phyloP scores from a whole-genome alignment of 2,329 filamentous ascomycete genomes.

The Phoma sp. region DNA sequence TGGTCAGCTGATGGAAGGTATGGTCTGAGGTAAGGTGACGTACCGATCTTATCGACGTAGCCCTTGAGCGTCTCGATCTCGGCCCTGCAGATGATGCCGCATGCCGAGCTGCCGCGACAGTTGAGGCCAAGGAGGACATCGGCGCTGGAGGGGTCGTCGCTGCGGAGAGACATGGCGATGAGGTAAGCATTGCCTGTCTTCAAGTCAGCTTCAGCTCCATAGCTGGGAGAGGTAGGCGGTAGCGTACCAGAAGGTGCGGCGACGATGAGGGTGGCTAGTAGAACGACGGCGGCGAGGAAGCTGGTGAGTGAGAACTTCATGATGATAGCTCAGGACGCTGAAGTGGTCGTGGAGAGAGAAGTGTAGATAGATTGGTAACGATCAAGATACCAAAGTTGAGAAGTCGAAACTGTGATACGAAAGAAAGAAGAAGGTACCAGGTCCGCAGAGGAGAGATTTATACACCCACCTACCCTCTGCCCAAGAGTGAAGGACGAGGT shows the following conservation, averaged over 20 bases:
- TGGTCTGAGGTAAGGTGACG: neutral
- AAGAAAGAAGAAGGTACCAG: too few relatives aligned
- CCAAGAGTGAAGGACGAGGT: too few relatives aligned
- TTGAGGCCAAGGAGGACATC: neutral
- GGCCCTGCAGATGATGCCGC: neutral
- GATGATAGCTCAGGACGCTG: neutral
- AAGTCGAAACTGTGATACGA: too few relatives aligned
- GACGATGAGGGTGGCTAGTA: neutral
- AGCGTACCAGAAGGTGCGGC: neutral
- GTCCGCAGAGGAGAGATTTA: too few relatives aligned
- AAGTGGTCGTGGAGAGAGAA: neutral
- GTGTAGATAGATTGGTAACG: neutral
- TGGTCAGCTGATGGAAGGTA: neutral
- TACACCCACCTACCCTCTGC: too few relatives aligned
- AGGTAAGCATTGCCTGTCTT: neutral
- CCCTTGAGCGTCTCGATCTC: neutral
- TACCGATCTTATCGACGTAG: neutral
- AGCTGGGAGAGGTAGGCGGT: neutral
- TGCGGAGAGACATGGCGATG: neutral
- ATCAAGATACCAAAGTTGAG: too few relatives aligned
- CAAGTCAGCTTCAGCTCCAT: neutral
- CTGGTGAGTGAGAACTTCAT: neutral
- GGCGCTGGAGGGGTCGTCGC: neutral
- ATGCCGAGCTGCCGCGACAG: neutral
- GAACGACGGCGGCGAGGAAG: neutral